phyloP scores from a whole-genome alignment of 2,329 filamentous ascomycete genomes.

The Pseudocercospora pini-densiflorae region DNA sequence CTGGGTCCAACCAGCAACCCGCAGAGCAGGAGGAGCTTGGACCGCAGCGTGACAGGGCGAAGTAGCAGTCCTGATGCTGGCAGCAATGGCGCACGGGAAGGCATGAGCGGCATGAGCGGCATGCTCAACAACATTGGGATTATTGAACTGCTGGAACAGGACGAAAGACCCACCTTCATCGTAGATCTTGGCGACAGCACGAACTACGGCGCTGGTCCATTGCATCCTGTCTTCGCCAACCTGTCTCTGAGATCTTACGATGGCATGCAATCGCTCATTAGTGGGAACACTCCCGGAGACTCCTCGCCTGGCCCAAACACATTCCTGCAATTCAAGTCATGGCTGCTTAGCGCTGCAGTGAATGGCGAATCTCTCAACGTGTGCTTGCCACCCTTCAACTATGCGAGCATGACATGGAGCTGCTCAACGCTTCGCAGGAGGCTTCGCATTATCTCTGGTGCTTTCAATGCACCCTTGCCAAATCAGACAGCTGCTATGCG shows the following conservation, averaged over 20 bases:
- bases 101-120: conserved; percentile 35
- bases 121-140: conserved; percentile 69
- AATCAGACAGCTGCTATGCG: conserved; percentile 24
- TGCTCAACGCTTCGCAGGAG: conserved; percentile 70
- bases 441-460: conserved; percentile 69
- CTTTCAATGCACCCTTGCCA: conserved; percentile 32
- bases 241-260: conserved; percentile 64
- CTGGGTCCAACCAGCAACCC: conserved; percentile 28
- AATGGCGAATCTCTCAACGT: conserved; percentile 59
- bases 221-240: conserved; percentile 72
- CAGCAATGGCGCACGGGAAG: conserved; percentile 25
- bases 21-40: conserved; percentile 44
- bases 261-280: conserved; percentile 62
- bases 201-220: conserved; percentile 58
- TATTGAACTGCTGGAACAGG: conserved; percentile 74
- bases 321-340: conserved; percentile 69
- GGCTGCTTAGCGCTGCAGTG: conserved; percentile 64
- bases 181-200: conserved; percentile 66
- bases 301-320: conserved; percentile 49
- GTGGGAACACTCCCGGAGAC: conserved; percentile 50
- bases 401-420: conserved; percentile 71
- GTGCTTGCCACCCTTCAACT: conserved; percentile 60
- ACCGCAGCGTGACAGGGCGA: conserved; percentile 36
- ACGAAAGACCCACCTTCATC: conserved; percentile 76
- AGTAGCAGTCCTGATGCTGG: conserved; percentile 34